Evolutionary conservation across 192 early-diverging fungal genomes (phyloP).

Genomic region (Linnemannia zychae): DNA sequence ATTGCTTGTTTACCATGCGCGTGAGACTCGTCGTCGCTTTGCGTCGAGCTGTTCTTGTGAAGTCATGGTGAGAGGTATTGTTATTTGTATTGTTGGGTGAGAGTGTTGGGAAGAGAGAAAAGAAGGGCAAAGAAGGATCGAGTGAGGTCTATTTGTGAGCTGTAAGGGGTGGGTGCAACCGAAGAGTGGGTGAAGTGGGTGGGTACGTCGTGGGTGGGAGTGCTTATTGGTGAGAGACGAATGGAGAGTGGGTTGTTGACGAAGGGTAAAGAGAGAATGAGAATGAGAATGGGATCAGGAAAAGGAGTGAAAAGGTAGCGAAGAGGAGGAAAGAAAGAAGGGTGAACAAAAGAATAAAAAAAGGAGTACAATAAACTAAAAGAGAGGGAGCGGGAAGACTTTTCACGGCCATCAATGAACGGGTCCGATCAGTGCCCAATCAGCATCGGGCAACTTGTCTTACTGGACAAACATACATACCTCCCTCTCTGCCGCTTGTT

Average conservation of each 20-base stretch:
- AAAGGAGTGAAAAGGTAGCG: background rate
- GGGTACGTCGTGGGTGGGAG: background rate
- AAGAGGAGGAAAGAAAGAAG: background rate
- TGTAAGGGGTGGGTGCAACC: background rate
- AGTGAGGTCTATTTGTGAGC: background rate
- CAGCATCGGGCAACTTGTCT: background rate
- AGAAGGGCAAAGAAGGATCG: background rate
- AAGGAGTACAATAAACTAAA: background rate
- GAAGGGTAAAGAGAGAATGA: background rate
- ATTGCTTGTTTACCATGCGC: constrained; percentile 35
- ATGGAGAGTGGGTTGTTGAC: background rate
- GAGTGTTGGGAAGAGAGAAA: background rate
- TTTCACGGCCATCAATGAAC: background rate
- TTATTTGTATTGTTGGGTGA: background rate
- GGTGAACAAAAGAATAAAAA: background rate
- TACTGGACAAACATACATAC: too few species aligned
- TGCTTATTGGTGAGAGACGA: background rate
- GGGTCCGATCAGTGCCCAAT: background rate
- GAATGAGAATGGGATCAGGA: background rate
- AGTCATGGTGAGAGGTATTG: constrained; percentile 12
- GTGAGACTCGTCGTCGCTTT: constrained; percentile 49
- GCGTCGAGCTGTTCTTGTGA: constrained; percentile 52
- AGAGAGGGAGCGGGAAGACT: background rate
- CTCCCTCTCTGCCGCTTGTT: too few species aligned
- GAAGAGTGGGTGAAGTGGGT: background rate